These are phyloP conservation scores for Pyrenochaeta sp. DNA, from an alignment of 2,329 filamentous ascomycete genomes.

Conservation along the genomic window DNA sequence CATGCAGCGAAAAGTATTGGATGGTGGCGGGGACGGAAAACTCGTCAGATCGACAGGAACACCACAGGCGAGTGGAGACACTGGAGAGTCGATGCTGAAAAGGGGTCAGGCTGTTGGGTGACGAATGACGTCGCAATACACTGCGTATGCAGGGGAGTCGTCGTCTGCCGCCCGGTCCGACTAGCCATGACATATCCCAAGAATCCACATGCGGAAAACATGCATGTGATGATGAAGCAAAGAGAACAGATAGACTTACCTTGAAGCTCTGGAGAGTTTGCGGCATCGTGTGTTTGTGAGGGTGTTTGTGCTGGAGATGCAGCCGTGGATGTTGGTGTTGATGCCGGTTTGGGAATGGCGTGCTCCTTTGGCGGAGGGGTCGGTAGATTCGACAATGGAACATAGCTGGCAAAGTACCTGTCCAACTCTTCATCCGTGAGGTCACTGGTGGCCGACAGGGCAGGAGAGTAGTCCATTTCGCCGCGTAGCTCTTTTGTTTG, in stretches of 20 bases:
- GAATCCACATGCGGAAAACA: slow-evolving; percentile 17
- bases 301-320: slow-evolving; percentile 11
- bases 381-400: slow-evolving; percentile 49
- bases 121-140: slow-evolving; percentile 20
- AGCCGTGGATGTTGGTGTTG: slow-evolving; percentile 13
- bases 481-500: no score
- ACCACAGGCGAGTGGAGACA: slow-evolving; percentile 10
- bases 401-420: slow-evolving; percentile 48
- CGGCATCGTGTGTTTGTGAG: slow-evolving; percentile 6
- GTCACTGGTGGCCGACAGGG: slow-evolving; percentile 36
- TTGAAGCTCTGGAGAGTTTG: slow-evolving; percentile 31
- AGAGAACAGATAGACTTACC: slow-evolving; percentile 30
- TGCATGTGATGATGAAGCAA: slow-evolving; percentile 22
- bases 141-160: slow-evolving; percentile 27
- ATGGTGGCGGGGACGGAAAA: slow-evolving; percentile 8
- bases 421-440: slow-evolving; percentile 50
- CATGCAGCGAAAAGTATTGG: no score
- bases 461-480: slow-evolving; percentile 39
- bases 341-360: slow-evolving; percentile 13
- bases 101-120: slow-evolving; percentile 5
- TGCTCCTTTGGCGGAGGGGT: slow-evolving; percentile 49
- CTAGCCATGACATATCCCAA: slow-evolving; percentile 19
- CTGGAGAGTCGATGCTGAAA: slow-evolving; percentile 7
- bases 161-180: slow-evolving; percentile 20
- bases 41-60: slow-evolving; percentile 33